Base-by-base conservation (phyloP, 2,329 filamentous ascomycete species). In the Pseudocercospora cruenta region DNA sequence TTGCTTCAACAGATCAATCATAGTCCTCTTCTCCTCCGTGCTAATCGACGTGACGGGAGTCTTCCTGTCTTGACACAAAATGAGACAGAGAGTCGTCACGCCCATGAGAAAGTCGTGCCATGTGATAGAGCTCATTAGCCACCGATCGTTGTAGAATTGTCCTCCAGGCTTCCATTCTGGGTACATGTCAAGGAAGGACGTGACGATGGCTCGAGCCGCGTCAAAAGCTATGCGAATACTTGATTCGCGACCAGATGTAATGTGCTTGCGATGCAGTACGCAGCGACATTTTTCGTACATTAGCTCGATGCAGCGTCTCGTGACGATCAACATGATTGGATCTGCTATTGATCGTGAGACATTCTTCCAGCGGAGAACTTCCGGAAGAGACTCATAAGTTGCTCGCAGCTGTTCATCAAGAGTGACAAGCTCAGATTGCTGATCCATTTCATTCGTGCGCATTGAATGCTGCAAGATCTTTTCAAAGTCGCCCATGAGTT, bases 321-420 rank as follows among this genome's bases (percentile, higher is more conserved):
- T 82, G 84, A 53, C 80, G 81, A 21, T 84, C 79, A 71, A 86
- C 84, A 43, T 86, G 71, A 1, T 84, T 79, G 55, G 83, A 79
- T 55, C 80, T 79, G 16, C 80, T 73, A 69, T 84, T 82, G 60
- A 82, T 80, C 75, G 67, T 10, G 76, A 71, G 43, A 78, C 64
- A 7, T 75, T 62, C 10, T 70, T 71, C 22, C 77, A 71, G 14
- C 69, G 72, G 43, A 79, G 70, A 2, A 70, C 71, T 7, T 72
- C 69, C 1, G 78, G 78, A 33, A 78, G 71, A 2, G 61, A 16
- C 7, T 62, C 65, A 55, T 76, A 71, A 10, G 75, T 74, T 36
- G 74, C 71, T 28, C 76, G 69, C 1, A 81, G 70, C 16, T 72
- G 67, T 26, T 69, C 67, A 62, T 81, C 75, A 2, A 80, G 69